Percentiles rank a stretch among this genome's conserved stretches.
These are phyloP conservation scores for Metarhizium humberi DNA, from an alignment of 2,329 filamentous ascomycete species.

Conservation along the genomic window DNA sequence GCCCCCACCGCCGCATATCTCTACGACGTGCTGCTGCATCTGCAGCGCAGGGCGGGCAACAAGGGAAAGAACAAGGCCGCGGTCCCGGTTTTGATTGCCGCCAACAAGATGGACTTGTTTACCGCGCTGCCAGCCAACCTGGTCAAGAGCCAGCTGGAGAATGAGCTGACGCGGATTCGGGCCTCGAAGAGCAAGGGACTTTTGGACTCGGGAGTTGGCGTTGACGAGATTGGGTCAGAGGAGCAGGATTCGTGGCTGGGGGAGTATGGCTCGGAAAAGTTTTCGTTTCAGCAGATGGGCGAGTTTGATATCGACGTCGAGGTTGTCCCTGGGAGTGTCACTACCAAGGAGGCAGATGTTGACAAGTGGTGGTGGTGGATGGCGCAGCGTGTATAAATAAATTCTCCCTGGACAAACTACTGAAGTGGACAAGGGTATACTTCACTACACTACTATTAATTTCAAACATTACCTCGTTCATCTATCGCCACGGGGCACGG, in stretches of 20 bases:
- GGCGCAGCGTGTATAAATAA: conserved; percentile 54
- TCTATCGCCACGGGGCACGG: too few relatives aligned
- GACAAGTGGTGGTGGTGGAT: conserved; percentile 91
- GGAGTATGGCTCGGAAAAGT: conserved; percentile 66
- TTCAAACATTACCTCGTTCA: too few relatives aligned
- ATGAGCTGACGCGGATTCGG: conserved; percentile 71
- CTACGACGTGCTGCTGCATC: conserved; percentile 73
- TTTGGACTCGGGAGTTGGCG: conserved; percentile 68
- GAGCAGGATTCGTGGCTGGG: conserved; percentile 83
- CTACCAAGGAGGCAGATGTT: conserved; percentile 56
- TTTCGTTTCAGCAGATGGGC: conserved; percentile 72
- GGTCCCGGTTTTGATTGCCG: conserved; percentile 73
- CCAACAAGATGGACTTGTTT: conserved; percentile 94
- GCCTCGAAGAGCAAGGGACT: conserved; percentile 70
- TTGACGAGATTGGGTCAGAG: conserved; percentile 48
- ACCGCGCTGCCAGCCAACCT: conserved; percentile 75
- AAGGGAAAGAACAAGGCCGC: conserved; percentile 24
- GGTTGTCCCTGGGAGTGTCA: conserved; percentile 66
- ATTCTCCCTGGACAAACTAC: neutral
- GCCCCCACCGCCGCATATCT: conserved; percentile 73
- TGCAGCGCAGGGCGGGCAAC: conserved; percentile 63
- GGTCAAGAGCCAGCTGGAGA: conserved; percentile 67
- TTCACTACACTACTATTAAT: too few relatives aligned
- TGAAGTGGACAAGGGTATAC: too few relatives aligned
- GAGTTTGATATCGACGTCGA: conserved; percentile 75